A percentile compares a stretch with the other conserved stretches of the same genome.
Evolutionary conservation across 192 early-diverging fungal species (phyloP).

Genomic region (Pilobolus umbonatus): DNA sequence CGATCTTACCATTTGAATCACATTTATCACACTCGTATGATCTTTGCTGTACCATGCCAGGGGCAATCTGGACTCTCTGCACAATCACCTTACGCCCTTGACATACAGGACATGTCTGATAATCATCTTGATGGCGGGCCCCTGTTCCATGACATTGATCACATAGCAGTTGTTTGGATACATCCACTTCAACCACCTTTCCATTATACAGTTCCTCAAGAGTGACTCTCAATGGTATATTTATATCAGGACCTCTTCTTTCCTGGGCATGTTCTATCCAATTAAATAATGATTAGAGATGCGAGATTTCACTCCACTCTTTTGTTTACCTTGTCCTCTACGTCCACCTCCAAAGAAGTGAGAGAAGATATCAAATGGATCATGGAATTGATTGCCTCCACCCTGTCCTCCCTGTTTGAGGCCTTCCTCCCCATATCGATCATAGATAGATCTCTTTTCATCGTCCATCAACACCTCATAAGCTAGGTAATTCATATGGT

Average conservation of each 20-base stretch:
- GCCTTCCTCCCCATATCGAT: constrained; percentile 96
- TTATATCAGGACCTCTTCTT: constrained; percentile 77
- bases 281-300: constrained; percentile 18
- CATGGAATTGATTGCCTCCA: constrained; percentile 65
- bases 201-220: constrained; percentile 91
- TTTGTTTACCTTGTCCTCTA: neutral
- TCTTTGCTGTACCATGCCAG: constrained; percentile 94
- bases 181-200: constrained; percentile 66
- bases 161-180: constrained; percentile 79
- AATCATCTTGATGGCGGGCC: constrained; percentile 77
- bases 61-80: constrained; percentile 81
- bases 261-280: constrained; percentile 43
- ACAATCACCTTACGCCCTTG: constrained; percentile 76
- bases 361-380: constrained; percentile 98
- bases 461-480: constrained; percentile 96
- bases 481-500: constrained; percentile 85
- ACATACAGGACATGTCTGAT: constrained; percentile 78
- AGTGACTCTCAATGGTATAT: constrained; percentile 75
- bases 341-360: constrained; percentile 74
- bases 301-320: too few relatives aligned
- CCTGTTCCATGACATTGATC: constrained; percentile 90
- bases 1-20: constrained; percentile 63
- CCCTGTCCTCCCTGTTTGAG: constrained; percentile 67
- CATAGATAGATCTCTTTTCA: constrained; percentile 89
- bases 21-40: constrained; percentile 90